phyloP scores from a whole-genome alignment of 306 rosid species.

The Glycine latifolia region DNA sequence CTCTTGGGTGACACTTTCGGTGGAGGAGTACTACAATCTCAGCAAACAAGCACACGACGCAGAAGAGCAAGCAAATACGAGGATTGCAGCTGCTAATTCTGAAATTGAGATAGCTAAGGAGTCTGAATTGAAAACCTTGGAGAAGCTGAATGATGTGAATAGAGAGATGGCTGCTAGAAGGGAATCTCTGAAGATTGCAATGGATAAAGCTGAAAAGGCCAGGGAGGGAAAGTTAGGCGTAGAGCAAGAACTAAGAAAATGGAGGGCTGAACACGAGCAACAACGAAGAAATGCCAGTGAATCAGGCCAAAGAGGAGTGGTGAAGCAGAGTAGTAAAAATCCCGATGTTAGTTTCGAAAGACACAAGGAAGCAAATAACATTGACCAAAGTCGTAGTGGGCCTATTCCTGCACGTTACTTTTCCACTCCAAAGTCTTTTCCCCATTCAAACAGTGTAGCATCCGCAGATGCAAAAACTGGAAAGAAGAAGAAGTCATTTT shows the following conservation, averaged over 20 bases:
- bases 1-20: constrained; percentile 66
- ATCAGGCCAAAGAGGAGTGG: background rate
- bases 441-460: constrained; percentile 47
- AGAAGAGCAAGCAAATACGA: constrained; percentile 71
- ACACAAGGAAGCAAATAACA: too few relatives aligned
- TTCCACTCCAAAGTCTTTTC: constrained; percentile 56
- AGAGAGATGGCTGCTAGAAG: constrained; percentile 51
- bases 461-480: constrained; percentile 61
- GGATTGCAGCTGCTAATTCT: constrained; percentile 71
- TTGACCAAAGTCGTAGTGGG: background rate
- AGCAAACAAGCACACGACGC: constrained; percentile 88
- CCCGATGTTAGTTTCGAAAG: too few relatives aligned
- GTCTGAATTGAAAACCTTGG: constrained; percentile 71
- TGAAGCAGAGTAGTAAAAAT: too few relatives aligned
- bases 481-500: constrained; percentile 81
- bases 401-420: constrained; percentile 39
- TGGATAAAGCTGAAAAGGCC: too few relatives aligned
- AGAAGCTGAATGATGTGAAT: background rate
- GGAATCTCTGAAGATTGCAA: too few relatives aligned
- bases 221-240: too few relatives aligned
- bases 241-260: too few relatives aligned
- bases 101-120: constrained; percentile 77
- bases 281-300: constrained; percentile 69
- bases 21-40: constrained; percentile 85
- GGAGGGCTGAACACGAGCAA: background rate